These are phyloP conservation scores for Plicaturopsis crispa DNA, from an alignment of 768 basidiomycete species.

Conservation along the genomic window DNA sequence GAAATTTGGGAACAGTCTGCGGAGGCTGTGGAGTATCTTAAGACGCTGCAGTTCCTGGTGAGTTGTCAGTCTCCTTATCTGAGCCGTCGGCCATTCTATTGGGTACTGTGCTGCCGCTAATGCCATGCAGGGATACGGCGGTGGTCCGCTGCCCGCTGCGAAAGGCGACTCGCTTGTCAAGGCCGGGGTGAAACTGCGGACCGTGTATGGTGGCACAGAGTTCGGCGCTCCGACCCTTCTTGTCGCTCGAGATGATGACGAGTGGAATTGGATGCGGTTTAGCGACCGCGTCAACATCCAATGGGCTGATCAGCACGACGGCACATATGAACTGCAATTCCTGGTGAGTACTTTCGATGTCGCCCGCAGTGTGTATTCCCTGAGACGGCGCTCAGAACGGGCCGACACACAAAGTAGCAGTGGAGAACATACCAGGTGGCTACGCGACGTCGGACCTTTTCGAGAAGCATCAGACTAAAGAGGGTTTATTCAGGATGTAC, in stretches of 20 bases:
- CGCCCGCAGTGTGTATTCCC: neutral
- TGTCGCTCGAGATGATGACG: constrained; percentile 6
- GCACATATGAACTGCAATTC: constrained; percentile 4
- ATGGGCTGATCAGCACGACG: constrained; percentile 6
- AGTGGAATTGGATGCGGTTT: constrained; percentile 10
- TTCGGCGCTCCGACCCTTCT: constrained; percentile 8
- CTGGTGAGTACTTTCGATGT: constrained; percentile 2
- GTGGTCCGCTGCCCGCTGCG: constrained; percentile 10
- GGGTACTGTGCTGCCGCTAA: neutral
- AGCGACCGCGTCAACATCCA: neutral
- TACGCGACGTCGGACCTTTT: constrained; percentile 2
- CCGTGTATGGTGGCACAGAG: constrained; percentile 15
- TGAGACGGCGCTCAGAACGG: neutral
- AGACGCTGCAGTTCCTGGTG: constrained; percentile 6
- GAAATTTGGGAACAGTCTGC: constrained; percentile 14
- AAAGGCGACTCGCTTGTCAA: constrained; percentile 10
- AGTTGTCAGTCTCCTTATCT: neutral
- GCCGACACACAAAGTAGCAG: neutral
- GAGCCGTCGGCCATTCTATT: neutral
- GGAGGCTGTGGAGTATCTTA: constrained; percentile 11
- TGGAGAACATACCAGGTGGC: neutral
- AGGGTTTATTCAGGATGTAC: constrained; percentile 1
- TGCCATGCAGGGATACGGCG: constrained; percentile 6
- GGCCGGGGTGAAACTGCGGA: constrained; percentile 10
- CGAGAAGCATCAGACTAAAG: constrained; percentile 1